Evolutionary conservation across 805 yeast species (phyloP).

Genomic region (Isabelozyma gotoi): DNA sequence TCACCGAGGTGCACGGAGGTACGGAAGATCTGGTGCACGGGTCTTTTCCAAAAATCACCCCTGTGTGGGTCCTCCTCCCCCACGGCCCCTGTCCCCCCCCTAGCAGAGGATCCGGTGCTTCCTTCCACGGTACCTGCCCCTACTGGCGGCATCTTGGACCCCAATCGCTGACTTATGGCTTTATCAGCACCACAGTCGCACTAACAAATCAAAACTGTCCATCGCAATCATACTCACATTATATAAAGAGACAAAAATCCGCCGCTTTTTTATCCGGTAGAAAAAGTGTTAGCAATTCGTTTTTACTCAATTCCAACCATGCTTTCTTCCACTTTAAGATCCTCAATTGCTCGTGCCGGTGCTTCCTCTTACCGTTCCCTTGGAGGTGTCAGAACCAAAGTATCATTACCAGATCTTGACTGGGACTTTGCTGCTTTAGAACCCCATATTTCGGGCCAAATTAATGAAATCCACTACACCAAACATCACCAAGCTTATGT

Average conservation of each 20-base stretch:
- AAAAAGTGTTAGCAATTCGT: no score
- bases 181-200: neutral
- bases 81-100: no score
- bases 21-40: no score
- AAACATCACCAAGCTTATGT: conserved; percentile 94
- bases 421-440: conserved; percentile 85
- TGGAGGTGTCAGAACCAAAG: conserved; percentile 53
- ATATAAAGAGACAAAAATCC: neutral
- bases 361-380: conserved; percentile 6
- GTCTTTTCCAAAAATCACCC: no score
- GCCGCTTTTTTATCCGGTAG: neutral
- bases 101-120: no score
- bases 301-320: conserved; percentile 5
- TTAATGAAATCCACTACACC: conserved; percentile 82
- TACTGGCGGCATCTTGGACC: no score
- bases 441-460: conserved; percentile 82
- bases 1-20: no score
- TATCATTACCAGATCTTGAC: conserved; percentile 76
- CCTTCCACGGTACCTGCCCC: no score
- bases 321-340: conserved; percentile 15
- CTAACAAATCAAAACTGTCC: neutral
- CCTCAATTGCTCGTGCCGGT: conserved; percentile 8
- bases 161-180: no score
- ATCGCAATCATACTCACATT: neutral
- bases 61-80: no score